These are phyloP conservation scores for Verticillium isaacii DNA, from an alignment of 2,329 filamentous ascomycete species.

Conservation along the genomic window DNA sequence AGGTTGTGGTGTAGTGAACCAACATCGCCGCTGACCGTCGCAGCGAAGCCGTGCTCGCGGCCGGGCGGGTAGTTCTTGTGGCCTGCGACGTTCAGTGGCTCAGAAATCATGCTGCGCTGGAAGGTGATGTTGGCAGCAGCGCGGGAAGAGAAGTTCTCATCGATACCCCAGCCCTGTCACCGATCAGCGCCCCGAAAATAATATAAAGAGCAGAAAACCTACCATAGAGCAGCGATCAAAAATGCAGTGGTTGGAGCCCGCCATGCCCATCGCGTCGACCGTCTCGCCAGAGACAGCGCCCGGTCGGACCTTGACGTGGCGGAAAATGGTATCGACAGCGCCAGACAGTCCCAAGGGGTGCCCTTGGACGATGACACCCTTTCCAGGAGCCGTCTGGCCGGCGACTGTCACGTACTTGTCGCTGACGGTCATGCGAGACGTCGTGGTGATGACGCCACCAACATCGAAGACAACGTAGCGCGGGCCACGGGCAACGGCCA, in stretches of 20 bases:
- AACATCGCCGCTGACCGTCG: slow-evolving; percentile 24
- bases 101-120: slow-evolving; percentile 28
- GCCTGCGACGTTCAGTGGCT: slow-evolving; percentile 28
- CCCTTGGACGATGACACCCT: slow-evolving; percentile 27
- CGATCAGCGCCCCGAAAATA: not conserved
- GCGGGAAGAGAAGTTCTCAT: slow-evolving; percentile 27
- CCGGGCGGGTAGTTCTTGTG: slow-evolving; percentile 29
- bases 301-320: slow-evolving; percentile 21
- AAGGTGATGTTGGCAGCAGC: slow-evolving; percentile 27
- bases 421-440: slow-evolving; percentile 36
- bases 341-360: slow-evolving; percentile 24
- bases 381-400: slow-evolving; percentile 44
- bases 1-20: slow-evolving; percentile 30
- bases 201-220: not conserved
- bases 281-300: slow-evolving; percentile 23
- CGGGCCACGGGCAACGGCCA: slow-evolving; percentile 32
- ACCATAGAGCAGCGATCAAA: slow-evolving; percentile 27
- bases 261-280: slow-evolving; percentile 28
- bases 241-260: slow-evolving; percentile 26
- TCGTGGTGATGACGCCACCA: slow-evolving; percentile 41
- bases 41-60: slow-evolving; percentile 20
- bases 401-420: slow-evolving; percentile 38
- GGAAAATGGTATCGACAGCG: slow-evolving; percentile 20
- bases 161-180: slow-evolving; percentile 23
- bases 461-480: slow-evolving; percentile 43